Percentiles rank a stretch among this genome's conserved stretches.
Conservation (phyloP, 2,329 filamentous ascomycete species). For the Penicillium sclerotigenum region DNA sequence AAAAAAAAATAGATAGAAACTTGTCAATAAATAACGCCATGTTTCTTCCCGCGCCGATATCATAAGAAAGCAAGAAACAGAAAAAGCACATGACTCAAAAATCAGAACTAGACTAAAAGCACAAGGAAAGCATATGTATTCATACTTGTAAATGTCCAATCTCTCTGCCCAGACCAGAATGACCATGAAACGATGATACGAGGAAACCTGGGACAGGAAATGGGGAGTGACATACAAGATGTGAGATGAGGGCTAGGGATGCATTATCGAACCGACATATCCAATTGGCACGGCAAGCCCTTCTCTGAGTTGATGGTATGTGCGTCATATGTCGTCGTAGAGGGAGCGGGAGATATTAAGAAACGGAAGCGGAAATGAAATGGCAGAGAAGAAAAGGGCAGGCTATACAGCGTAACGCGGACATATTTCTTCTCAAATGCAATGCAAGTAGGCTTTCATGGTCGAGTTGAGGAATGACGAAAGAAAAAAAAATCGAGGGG, state of each 20-base stretch:
- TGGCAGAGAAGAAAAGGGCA: slow-evolving; percentile 2
- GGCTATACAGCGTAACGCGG: slow-evolving; percentile 17
- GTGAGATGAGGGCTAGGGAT: neutral
- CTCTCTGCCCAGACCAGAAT: neutral
- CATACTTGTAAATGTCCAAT: slow-evolving; percentile 12
- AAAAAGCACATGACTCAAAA: slow-evolving; percentile 2
- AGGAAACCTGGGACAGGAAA: neutral
- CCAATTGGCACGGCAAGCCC: neutral
- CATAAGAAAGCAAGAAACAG: slow-evolving; percentile 11
- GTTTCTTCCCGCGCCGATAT: slow-evolving; percentile 22
- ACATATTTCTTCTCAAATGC: neutral
- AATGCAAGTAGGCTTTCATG: slow-evolving; percentile 10
- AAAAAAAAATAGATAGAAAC: slow-evolving; percentile 4
- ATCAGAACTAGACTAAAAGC: slow-evolving; percentile 3
- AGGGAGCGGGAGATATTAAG: neutral
- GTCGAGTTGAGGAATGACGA: neutral
- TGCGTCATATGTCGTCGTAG: slow-evolving; percentile 18
- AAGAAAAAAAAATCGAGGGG: neutral
- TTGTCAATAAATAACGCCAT: slow-evolving; percentile 7
- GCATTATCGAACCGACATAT: neutral
- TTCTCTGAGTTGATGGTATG: slow-evolving; percentile 15
- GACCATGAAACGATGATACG: neutral
- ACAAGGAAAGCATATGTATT: slow-evolving; percentile 14
- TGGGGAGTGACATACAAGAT: neutral
- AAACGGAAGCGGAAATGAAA: neutral